These are phyloP conservation scores for Starmerella sirachaensis DNA, from an alignment of 805 yeast species.

Conservation along the genomic window DNA sequence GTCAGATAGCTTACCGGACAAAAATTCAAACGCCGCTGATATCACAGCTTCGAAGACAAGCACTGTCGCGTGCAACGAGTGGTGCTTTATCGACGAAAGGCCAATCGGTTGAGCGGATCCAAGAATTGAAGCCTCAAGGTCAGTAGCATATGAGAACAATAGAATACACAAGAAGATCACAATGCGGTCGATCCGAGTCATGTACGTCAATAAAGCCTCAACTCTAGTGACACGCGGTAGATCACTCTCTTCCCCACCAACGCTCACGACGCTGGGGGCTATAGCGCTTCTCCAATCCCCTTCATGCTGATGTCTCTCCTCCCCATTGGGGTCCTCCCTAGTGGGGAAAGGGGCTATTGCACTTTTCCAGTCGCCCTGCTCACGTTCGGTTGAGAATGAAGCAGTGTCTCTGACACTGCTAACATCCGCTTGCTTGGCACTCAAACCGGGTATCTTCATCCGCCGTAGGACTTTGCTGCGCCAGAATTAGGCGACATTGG, in stretches of 20 bases:
- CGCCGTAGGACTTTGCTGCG: too few relatives aligned
- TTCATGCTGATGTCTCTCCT: too few relatives aligned
- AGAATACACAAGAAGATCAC: not conserved
- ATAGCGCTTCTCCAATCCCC: too few relatives aligned
- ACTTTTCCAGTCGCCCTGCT: too few relatives aligned
- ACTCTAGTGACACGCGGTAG: not conserved
- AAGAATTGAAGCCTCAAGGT: not conserved
- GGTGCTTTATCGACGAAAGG: not conserved
- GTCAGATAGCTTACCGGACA: slow-evolving; percentile 38
- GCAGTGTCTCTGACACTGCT: too few relatives aligned
- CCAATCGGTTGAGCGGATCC: not conserved
- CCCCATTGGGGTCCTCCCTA: too few relatives aligned
- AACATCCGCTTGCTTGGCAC: too few relatives aligned
- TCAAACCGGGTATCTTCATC: too few relatives aligned
- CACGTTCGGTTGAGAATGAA: too few relatives aligned
- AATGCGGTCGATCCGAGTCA: not conserved
- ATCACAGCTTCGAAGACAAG: not conserved
- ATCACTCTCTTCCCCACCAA: not conserved
- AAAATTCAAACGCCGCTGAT: not conserved
- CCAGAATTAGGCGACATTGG: too few relatives aligned
- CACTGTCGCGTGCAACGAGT: not conserved
- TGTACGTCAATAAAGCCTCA: not conserved
- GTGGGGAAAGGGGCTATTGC: too few relatives aligned
- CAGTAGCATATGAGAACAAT: not conserved
- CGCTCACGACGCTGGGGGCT: too few relatives aligned